A percentile compares a stretch with the other conserved stretches of the same genome.
Evolutionary conservation across 2,329 filamentous ascomycete species (phyloP).

Genomic region (Bipolaris cookei): DNA sequence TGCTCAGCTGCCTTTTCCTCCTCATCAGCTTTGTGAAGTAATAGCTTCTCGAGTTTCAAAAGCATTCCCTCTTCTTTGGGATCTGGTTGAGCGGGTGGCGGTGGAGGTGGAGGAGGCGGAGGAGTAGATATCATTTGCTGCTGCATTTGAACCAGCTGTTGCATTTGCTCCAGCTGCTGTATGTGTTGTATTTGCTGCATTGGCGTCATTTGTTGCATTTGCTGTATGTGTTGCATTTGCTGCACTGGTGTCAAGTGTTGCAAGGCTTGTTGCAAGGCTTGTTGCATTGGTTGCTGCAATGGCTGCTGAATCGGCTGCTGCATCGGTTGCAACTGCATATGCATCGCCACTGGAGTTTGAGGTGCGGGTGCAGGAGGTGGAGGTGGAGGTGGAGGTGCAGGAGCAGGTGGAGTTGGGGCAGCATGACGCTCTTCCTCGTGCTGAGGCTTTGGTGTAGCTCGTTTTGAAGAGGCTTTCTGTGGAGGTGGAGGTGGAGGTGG

Average conservation of each 20-base stretch:
- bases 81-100: constrained; percentile 28
- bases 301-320: constrained; percentile 1
- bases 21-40: constrained; percentile 40
- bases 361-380: constrained; percentile 24
- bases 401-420: constrained; percentile 30
- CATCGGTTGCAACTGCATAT: constrained; percentile 14
- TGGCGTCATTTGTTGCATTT: background rate
- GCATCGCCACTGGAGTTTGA: constrained; percentile 15
- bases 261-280: constrained; percentile 6
- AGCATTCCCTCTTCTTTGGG: constrained; percentile 43
- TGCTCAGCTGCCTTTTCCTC: constrained; percentile 37
- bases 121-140: constrained; percentile 8
- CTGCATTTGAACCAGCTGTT: constrained; percentile 15
- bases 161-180: constrained; percentile 10
- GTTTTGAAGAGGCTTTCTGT: constrained; percentile 34
- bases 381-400: constrained; percentile 24
- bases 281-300: constrained; percentile 14
- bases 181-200: constrained; percentile 15
- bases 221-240: constrained; percentile 1
- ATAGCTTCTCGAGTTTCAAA: constrained; percentile 37
- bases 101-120: constrained; percentile 25
- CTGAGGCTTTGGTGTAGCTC: constrained; percentile 37
- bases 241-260: constrained; percentile 7
- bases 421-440: constrained; percentile 28
- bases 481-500: constrained; percentile 36